phyloP scores from a whole-genome alignment of 1,284 basidiomycete species.

The Amylostereum areolatum region DNA sequence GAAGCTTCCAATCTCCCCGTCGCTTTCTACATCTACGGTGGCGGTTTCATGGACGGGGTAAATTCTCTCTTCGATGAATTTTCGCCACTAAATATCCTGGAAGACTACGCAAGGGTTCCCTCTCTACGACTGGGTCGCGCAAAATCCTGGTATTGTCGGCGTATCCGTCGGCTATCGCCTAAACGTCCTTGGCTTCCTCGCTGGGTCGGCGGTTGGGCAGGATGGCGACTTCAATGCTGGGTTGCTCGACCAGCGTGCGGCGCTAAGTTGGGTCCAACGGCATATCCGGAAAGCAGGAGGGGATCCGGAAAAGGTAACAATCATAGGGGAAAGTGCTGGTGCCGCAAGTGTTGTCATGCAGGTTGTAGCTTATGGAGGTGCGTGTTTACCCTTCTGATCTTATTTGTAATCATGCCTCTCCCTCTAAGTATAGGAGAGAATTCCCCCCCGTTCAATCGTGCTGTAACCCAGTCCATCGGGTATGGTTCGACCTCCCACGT shows the following conservation, averaged over 20 bases:
- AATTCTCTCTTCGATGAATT: too few relatives aligned
- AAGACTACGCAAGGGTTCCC: constrained; percentile 3
- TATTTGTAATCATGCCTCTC: background rate
- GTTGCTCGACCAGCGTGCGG: constrained; percentile 40
- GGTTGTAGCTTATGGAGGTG: constrained; percentile 35
- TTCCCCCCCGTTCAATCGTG: constrained; percentile 31
- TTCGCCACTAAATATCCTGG: too few relatives aligned
- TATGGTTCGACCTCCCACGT: constrained; percentile 30
- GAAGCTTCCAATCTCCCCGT: constrained; percentile 38
- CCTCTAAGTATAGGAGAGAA: constrained; percentile 22
- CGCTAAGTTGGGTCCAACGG: constrained; percentile 39
- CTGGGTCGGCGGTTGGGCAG: constrained; percentile 21
- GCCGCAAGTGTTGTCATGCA: constrained; percentile 39
- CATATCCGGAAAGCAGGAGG: constrained; percentile 39
- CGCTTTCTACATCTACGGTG: constrained; percentile 40
- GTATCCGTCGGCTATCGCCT: constrained; percentile 53
- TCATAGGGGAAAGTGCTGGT: constrained; percentile 40
- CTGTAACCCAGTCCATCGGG: constrained; percentile 36
- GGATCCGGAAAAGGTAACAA: constrained; percentile 34
- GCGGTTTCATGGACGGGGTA: constrained; percentile 33
- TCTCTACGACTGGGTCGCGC: constrained; percentile 44
- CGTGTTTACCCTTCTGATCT: background rate
- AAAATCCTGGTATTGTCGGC: constrained; percentile 42
- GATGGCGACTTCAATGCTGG: constrained; percentile 36
- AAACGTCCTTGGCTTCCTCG: constrained; percentile 48